Conservation (phyloP, 768 basidiomycete species). For the Rhodotorula graminis region DNA sequence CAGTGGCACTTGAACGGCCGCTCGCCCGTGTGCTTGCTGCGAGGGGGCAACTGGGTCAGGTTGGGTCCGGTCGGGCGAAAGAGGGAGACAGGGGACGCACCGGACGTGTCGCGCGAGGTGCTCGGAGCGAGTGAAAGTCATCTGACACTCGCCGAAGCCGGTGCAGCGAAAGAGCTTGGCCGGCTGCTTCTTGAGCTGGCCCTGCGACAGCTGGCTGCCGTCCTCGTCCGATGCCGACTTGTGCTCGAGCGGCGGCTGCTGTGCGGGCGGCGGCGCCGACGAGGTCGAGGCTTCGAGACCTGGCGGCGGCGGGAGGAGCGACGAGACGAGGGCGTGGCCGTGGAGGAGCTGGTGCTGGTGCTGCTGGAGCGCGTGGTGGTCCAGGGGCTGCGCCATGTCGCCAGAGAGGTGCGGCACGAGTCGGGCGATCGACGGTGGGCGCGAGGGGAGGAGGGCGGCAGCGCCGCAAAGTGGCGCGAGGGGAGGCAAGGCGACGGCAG, state of each 20-base stretch:
- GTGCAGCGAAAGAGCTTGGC: slow-evolving; percentile 68
- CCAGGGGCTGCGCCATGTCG: background rate
- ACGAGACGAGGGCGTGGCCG: background rate
- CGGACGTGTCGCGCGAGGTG: slow-evolving; percentile 93
- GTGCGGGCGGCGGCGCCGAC: no score
- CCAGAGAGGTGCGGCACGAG: background rate
- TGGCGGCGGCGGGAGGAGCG: background rate
- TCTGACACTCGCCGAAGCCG: slow-evolving; percentile 89
- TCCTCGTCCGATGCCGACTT: background rate
- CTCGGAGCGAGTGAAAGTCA: slow-evolving; percentile 94
- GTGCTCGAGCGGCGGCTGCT: background rate
- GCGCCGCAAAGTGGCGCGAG: background rate
- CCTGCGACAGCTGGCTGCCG: background rate
- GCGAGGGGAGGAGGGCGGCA: background rate
- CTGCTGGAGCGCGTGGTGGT: background rate
- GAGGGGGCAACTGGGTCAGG: background rate
- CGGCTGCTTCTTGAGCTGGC: slow-evolving; percentile 3
- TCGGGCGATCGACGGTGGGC: background rate
- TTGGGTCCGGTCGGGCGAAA: no score
- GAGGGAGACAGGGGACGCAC: slow-evolving; percentile 52
- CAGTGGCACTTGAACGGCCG: slow-evolving; percentile 95
- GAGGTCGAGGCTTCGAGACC: background rate
- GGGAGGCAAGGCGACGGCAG: background rate
- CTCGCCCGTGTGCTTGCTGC: slow-evolving; percentile 95
- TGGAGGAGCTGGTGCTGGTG: background rate